Evolutionary conservation across 495 filamentous ascomycete species (phyloP), one percentile per base, ranked within the genome.

Genomic region (Filosporella fistucella): DNA sequence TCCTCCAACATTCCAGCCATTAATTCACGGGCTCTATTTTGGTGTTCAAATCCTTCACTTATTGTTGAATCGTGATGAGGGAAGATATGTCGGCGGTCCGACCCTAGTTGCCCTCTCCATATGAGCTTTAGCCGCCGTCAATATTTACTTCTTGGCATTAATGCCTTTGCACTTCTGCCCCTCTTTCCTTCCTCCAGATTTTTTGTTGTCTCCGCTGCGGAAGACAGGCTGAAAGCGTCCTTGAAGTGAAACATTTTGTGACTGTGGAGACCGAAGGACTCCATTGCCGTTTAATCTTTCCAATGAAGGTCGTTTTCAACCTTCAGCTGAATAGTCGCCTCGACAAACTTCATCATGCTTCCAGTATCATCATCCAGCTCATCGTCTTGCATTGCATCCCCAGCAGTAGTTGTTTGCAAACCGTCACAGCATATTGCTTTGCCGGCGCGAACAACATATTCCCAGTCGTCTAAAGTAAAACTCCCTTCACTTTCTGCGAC

Each of bases 401-500:
- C 53, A 21, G 45, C 50, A 5, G 18, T 13, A 37, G 59, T 64
- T 18, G 62, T 52, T n/a, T n/a, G n/a, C n/a, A n/a, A n/a, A n/a
- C n/a, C n/a, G 21, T 67, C 71, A 49, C 76, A 81, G 65, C 88
- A 95, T 34, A 78, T 74, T 21, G 65, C 59, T 55, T 78, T 69
- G 24, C 84, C 89, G 39, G 70, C 68, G 56, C 84, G 72, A 59
- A 78, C 81, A 4, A 84, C 78, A 16, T 71, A 67, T 42, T 91
- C 82, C 89, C 91, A 96, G 28, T 78, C 82, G 29, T 84, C 77
- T 47, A 86, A 71, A 17, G 76, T 78, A 56, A 96, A 97, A 24
- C 67, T 64, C 0, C 91, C 91, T 56, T 91, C 79, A 59, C 89
- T 94, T 61, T 95, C 85, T 26, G 77, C 82, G 33, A 95, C 63